Percentiles rank a stretch among this genome's conserved stretches.
Evolutionary conservation across 2,329 filamentous ascomycete genomes (phyloP).

Genomic region (Cyphellophora attinorum): DNA sequence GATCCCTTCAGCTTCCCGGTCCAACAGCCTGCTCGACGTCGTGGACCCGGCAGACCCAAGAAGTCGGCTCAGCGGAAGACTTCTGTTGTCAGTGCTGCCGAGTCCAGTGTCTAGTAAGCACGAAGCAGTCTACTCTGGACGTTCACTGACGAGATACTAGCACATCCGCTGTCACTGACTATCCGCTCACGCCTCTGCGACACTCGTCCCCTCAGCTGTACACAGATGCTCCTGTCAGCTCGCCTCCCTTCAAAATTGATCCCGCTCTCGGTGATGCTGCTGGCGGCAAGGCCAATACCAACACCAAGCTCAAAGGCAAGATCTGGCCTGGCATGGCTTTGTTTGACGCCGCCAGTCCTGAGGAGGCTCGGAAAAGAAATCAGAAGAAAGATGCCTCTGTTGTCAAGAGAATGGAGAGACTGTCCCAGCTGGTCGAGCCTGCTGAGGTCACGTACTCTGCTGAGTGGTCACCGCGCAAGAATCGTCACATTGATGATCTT

Average conservation of each 20-base stretch:
- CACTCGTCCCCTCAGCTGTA: too few species aligned
- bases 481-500: conserved; percentile 37
- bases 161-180: too few species aligned
- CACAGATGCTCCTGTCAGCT: not conserved
- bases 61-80: too few species aligned
- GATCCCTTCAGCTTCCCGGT: too few species aligned
- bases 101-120: too few species aligned
- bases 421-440: conserved; percentile 34
- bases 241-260: conserved; percentile 1
- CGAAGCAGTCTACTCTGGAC: too few species aligned
- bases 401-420: conserved; percentile 36
- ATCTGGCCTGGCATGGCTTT: conserved; percentile 43
- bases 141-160: too few species aligned
- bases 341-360: conserved; percentile 40
- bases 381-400: conserved; percentile 40
- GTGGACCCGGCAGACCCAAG: not conserved
- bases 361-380: conserved; percentile 40
- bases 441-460: conserved; percentile 39
- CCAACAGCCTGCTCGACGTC: not conserved
- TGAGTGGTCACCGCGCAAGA: conserved; percentile 30
- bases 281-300: not conserved
- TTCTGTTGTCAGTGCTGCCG: too few species aligned
- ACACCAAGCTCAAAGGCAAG: conserved; percentile 33
- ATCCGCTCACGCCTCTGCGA: not conserved
- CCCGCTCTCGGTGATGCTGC: not conserved